Base-by-base conservation (phyloP, 1,284 basidiomycete species). In the Irpex lacteus region DNA sequence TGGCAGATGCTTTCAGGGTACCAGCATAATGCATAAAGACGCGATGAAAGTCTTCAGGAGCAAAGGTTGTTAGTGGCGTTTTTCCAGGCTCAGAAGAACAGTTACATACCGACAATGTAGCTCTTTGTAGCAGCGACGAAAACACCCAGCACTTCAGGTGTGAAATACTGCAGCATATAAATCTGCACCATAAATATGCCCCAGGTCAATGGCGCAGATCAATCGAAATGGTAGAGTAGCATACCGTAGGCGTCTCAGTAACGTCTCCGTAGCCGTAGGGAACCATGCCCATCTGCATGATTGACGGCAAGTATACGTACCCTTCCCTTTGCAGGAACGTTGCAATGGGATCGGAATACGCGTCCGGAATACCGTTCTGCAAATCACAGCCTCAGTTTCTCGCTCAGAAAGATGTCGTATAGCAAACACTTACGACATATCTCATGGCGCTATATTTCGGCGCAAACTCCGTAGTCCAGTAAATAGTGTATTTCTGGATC, bases 261-360 rank as follows among this genome's bases (percentile, higher is more conserved):
- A 60, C n/a, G 19, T 60, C 59, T 8, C 59, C 59, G 34, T 60
- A 60, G 15, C 59, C 59, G 26, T 52, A 60, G 8, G 59, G 40
- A 15, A 60, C 59, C 59, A 60, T 60, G n/a, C 59, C 59, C 7
- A n/a, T n/a, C 40, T 60, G 15, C 38, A 60, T 47, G 44, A 60
- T 34, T 34, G 5, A 9, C 8, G 26, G 18, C 13, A 60, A 32
- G 18, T 15, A 40, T 3, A 19, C 5, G 32, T 21, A 60, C 15
- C 32, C 44, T 8, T 60, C 21, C 11, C 13, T 13, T 21, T 19
- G n/a, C 8, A 60, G 49, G 44, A 40, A 60, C 26, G 50, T 8
- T 8, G 59, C 8, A 7, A 52, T 26, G 8, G 59, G 49, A 9
- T 52, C 59, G 9, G 59, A 18, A 11, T 26, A 52, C 9, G n/a